Evolutionary conservation across 495 filamentous ascomycete species (phyloP).

Genomic region (Xylaria bambusicola): DNA sequence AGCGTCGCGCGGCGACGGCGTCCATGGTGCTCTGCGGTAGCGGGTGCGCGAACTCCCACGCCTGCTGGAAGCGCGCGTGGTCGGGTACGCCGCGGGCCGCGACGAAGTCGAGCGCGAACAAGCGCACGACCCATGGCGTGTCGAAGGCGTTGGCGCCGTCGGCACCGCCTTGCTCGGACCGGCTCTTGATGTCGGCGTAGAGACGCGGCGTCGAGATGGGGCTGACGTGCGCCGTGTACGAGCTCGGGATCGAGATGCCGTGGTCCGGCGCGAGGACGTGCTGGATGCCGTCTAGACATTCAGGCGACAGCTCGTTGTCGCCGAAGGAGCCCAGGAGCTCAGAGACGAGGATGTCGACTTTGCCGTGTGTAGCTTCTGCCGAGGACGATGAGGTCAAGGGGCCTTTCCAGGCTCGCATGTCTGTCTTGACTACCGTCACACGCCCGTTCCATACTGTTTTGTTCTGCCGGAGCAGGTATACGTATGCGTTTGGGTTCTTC

Average conservation of each 20-base stretch:
- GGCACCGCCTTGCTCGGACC: constrained; percentile 55
- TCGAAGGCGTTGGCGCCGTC: constrained; percentile 72
- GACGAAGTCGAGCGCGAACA: constrained; percentile 84
- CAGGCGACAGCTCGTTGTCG: constrained; percentile 87
- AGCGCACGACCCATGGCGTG: constrained; percentile 89
- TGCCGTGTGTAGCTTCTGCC: constrained; percentile 44
- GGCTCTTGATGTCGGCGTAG: constrained; percentile 71
- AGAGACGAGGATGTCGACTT: constrained; percentile 89
- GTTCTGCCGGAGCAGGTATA: constrained; percentile 86
- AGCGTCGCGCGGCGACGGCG: constrained; percentile 50
- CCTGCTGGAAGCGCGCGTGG: constrained; percentile 61
- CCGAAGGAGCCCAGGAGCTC: constrained; percentile 92
- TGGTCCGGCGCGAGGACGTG: constrained; percentile 69
- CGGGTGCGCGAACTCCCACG: constrained; percentile 71
- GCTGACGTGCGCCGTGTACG: constrained; percentile 87
- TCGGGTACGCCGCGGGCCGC: constrained; percentile 54
- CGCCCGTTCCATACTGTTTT: constrained; percentile 69
- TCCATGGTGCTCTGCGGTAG: constrained; percentile 46
- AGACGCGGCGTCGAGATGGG: constrained; percentile 89
- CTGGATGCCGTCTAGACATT: constrained; percentile 89
- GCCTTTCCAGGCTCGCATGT: constrained; percentile 96
- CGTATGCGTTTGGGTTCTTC: constrained; percentile 97
- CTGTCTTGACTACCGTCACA: constrained; percentile 87
- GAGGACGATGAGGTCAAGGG: constrained; percentile 44
- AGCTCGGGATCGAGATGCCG: constrained; percentile 90